phyloP scores from a whole-genome alignment of 2,329 filamentous ascomycete genomes.

The Sordariomycetes sp. region DNA sequence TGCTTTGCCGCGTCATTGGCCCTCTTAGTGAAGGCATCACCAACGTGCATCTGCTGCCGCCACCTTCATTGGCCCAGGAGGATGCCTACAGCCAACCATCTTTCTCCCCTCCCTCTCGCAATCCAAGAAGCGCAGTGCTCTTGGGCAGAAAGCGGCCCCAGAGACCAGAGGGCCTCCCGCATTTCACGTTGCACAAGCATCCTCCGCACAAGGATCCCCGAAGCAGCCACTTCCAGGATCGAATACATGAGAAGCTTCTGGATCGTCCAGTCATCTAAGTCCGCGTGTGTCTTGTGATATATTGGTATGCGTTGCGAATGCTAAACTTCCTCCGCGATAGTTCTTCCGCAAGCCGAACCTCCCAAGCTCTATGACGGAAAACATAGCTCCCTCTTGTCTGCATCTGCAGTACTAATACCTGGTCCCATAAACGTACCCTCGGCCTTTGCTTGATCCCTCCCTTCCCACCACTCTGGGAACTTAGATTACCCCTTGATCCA shows the following conservation, averaged over 20 bases:
- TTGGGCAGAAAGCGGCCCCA: not conserved
- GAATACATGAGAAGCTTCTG: not conserved
- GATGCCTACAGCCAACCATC: not conserved
- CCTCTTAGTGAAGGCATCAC: not conserved
- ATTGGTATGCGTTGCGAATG: too few relatives aligned
- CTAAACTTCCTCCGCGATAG: too few relatives aligned
- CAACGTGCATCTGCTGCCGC: not conserved
- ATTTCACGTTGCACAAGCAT: not conserved
- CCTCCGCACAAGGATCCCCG: not conserved
- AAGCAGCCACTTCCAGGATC: not conserved
- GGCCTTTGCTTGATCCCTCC: too few relatives aligned
- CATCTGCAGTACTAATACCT: too few relatives aligned
- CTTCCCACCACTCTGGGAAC: too few relatives aligned
- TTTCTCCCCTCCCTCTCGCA: not conserved
- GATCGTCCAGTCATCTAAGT: not conserved
- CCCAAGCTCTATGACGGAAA: too few relatives aligned
- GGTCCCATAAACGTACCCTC: too few relatives aligned
- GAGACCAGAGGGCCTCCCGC: not conserved
- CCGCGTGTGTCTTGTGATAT: too few relatives aligned
- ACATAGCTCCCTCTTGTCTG: too few relatives aligned
- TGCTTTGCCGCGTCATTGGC: not conserved
- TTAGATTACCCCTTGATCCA: too few relatives aligned
- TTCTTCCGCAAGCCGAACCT: too few relatives aligned
- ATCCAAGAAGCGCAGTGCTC: not conserved
- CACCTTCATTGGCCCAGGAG: not conserved